Evolutionary conservation across 306 rosid species (phyloP).

Genomic region (Potentilla sterilis): DNA sequence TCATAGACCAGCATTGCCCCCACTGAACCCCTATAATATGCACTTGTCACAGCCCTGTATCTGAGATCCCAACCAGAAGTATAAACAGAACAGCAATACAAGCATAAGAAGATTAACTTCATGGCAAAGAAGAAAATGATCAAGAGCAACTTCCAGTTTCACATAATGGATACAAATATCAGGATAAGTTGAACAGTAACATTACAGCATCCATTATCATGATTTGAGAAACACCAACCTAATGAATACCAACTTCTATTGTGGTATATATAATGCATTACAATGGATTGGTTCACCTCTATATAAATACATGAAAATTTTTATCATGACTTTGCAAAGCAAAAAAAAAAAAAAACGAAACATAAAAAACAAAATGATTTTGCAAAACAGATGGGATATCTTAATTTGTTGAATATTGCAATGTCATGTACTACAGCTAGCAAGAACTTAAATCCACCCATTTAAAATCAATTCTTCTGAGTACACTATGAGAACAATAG

Average conservation of each 20-base stretch:
- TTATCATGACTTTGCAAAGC: not conserved
- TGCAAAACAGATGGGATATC: not conserved
- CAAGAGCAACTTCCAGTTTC: not conserved
- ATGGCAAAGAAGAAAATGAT: not conserved
- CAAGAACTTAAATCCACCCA: not conserved
- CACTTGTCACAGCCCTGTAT: constrained; percentile 94
- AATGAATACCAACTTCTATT: not conserved
- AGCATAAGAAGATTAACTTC: not conserved
- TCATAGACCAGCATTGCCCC: constrained; percentile 94
- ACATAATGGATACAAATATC: not conserved
- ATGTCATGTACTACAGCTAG: not conserved
- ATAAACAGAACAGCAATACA: constrained; percentile 19
- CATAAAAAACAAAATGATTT: not conserved
- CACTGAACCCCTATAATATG: constrained; percentile 91
- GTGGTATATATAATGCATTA: not conserved
- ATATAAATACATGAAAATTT: not conserved
- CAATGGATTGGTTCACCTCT: not conserved
- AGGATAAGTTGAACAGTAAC: not conserved
- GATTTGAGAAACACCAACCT: not conserved
- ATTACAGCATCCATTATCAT: not conserved
- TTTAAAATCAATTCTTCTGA: not conserved
- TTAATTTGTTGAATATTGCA: not conserved
- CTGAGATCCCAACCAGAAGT: constrained; percentile 43
- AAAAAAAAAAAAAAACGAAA: not conserved
- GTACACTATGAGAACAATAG: not conserved